Conservation (phyloP, 148 eudicot genomes). For the Polygonum maritimum region DNA sequence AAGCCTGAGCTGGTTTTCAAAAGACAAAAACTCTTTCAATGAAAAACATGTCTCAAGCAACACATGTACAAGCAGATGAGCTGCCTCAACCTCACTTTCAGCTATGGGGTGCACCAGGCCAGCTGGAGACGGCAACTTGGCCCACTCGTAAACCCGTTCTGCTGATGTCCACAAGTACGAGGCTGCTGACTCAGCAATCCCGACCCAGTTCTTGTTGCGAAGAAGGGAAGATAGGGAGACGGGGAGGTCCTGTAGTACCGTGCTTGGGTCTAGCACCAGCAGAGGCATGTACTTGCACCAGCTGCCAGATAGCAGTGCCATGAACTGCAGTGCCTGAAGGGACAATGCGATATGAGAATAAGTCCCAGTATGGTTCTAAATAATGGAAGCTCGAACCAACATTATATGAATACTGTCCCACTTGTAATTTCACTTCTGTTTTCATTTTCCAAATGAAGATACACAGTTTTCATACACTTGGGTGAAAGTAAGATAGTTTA, state of each 20-base stretch:
- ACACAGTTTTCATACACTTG: neutral
- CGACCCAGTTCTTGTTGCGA: constrained; percentile 31
- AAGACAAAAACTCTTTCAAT: constrained; percentile 46
- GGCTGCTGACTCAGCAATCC: constrained; percentile 44
- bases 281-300: constrained; percentile 73
- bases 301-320: constrained; percentile 65
- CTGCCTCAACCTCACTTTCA: constrained; percentile 34
- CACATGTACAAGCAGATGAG: constrained; percentile 33
- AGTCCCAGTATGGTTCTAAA: neutral
- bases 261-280: constrained; percentile 36
- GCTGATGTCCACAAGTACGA: constrained; percentile 46
- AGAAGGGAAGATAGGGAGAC: constrained; percentile 60
- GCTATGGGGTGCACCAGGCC: constrained; percentile 30
- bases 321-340: constrained; percentile 55
- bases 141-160: constrained; percentile 50
- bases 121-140: constrained; percentile 10
- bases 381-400: neutral
- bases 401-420: neutral
- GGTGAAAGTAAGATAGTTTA: neutral
- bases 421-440: too few relatives aligned
- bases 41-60: constrained; percentile 39
- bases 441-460: neutral
- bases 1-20: constrained; percentile 59
- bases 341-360: neutral
- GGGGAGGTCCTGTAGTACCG: constrained; percentile 63